Base-by-base conservation (phyloP, 2,329 filamentous ascomycete species). In the Ceratocystis lukuohia region DNA sequence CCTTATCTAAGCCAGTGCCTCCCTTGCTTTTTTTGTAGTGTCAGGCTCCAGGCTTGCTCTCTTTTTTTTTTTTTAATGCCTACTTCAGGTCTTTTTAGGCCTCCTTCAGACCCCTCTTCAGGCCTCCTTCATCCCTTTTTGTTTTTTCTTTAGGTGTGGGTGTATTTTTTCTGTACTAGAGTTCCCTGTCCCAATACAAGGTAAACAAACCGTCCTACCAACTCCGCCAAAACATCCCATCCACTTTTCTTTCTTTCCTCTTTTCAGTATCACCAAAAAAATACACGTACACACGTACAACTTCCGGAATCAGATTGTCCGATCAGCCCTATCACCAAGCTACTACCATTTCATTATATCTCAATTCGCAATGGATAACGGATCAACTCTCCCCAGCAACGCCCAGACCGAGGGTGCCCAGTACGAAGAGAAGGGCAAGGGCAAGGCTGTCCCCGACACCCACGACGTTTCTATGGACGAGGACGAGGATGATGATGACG, bases 381-480 rank as follows among this genome's bases (percentile, higher is more conserved):
- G 76, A 70, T 73, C 77, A 70, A 79, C 78, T 69, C 74, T 79
- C 73, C 76, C 80, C 66, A 76, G 79, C 72, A 72, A 77, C 73
- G 73, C 79, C 71, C 73, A 73, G 68, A 69, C 72, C 64, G 74
- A 75, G 69, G 74, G 72, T 70, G 71, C 74, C 71, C 73, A 75
- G 69, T 74, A 82, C 69, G 80, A 84, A 72, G 78, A 80, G 76
- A 96, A 96, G 72, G 90, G 89, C 77, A 96, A 96, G 82, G 91
- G 91, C 79, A 96, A 96, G 81, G 86, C 78, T 50, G 82, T 84
- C 62, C 74, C 76, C 64, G 75, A 76, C 65, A 75, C 76, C 65
- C 76, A 85, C 70, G 84, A 88, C 71, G 77, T 84, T 73, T 81
- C 81, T 73, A 88, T 91, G 83, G 88, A 87, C 57, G 88, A 91